These are phyloP conservation scores for Syzygium syzygioides DNA, from an alignment of 441 rosid species.

Conservation along the genomic window DNA sequence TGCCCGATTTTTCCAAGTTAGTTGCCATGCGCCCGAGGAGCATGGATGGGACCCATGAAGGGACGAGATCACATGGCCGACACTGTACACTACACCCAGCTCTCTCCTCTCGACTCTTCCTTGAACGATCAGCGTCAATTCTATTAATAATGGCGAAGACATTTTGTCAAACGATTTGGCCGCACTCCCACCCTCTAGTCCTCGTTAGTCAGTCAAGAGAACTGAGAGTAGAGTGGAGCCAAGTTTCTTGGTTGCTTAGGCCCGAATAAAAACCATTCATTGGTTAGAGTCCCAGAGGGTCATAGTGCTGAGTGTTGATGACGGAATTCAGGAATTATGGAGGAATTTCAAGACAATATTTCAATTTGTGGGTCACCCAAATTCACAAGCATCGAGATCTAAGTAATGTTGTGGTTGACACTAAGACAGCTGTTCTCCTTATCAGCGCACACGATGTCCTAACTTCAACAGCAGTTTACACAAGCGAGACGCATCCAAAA, in stretches of 20 bases:
- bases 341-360: background rate
- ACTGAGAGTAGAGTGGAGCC: background rate
- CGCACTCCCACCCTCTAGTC: background rate
- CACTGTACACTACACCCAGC: background rate
- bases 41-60: background rate
- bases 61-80: background rate
- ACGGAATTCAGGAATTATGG: background rate
- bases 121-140: background rate
- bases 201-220: background rate
- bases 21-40: background rate
- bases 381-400: background rate
- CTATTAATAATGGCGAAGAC: background rate
- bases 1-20: background rate
- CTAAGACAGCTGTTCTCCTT: background rate
- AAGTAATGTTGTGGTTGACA: background rate
- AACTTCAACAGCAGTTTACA: background rate
- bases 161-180: background rate
- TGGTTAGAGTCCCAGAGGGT: background rate
- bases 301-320: background rate
- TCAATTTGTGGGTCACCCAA: background rate
- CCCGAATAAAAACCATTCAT: background rate
- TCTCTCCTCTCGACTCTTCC: background rate
- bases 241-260: background rate
- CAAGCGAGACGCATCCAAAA: background rate
- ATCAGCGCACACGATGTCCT: background rate